phyloP scores from a whole-genome alignment of 805 yeast species.

The Maudiozyma bulderi region DNA sequence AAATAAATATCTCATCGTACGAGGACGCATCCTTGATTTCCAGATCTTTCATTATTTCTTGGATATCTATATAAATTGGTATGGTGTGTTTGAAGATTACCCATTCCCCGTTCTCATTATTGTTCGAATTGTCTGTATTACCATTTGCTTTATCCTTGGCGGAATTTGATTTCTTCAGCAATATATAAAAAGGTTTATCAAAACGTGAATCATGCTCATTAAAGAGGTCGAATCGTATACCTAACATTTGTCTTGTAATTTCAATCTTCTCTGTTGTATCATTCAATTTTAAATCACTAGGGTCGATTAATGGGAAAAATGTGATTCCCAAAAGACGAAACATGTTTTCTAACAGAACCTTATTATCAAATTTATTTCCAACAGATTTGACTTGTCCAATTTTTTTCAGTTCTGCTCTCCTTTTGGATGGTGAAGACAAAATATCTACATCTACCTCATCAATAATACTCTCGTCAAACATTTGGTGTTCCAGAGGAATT shows the following conservation, averaged over 20 bases:
- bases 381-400: not conserved
- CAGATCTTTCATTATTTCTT: slow-evolving; percentile 11
- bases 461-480: slow-evolving; percentile 21
- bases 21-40: slow-evolving; percentile 8
- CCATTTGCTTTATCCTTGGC: slow-evolving; percentile 9
- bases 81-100: slow-evolving; percentile 30
- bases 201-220: slow-evolving; percentile 20
- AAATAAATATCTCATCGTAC: slow-evolving; percentile 16
- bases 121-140: not conserved
- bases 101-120: slow-evolving; percentile 18
- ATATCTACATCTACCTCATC: slow-evolving; percentile 17
- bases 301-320: slow-evolving; percentile 32
- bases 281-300: slow-evolving; percentile 19
- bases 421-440: slow-evolving; percentile 24
- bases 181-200: slow-evolving; percentile 30
- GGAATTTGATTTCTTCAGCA: slow-evolving; percentile 21
- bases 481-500: slow-evolving; percentile 14
- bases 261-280: slow-evolving; percentile 8
- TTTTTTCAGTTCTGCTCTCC: slow-evolving; percentile 6
- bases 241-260: slow-evolving; percentile 22
- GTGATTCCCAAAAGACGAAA: slow-evolving; percentile 34
- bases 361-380: slow-evolving; percentile 5
- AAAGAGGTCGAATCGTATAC: slow-evolving; percentile 33
- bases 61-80: slow-evolving; percentile 24
- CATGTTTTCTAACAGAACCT: slow-evolving; percentile 26